These are phyloP conservation scores for Apocynum venetum DNA, from an alignment of 257 asterid species.

Conservation along the genomic window DNA sequence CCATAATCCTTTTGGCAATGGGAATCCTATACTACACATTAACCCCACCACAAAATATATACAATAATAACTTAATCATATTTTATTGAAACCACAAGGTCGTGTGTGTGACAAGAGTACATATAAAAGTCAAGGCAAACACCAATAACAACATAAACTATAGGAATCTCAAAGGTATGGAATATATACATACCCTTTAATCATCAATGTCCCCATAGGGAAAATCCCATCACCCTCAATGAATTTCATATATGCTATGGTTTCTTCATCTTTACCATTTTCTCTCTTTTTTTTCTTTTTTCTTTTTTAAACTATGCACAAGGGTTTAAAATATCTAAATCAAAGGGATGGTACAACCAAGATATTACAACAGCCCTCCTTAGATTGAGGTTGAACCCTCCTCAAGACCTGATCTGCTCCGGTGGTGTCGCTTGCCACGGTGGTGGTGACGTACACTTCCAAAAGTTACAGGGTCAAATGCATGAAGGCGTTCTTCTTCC, in stretches of 20 bases:
- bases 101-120: conserved; percentile 9
- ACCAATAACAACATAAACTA: conserved; percentile 16
- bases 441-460: conserved; percentile 53
- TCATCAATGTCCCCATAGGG: conserved; percentile 16
- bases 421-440: conserved; percentile 49
- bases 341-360: not conserved
- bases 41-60: conserved; percentile 11
- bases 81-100: conserved; percentile 22
- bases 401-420: conserved; percentile 21
- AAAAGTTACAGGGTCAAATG: conserved; percentile 57
- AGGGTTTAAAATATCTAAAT: conserved; percentile 11
- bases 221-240: conserved; percentile 21
- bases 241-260: conserved; percentile 16
- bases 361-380: not conserved
- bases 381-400: conserved; percentile 34
- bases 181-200: conserved; percentile 33
- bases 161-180: conserved; percentile 21
- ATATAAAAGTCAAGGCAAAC: conserved; percentile 23
- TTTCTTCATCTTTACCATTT: conserved; percentile 10
- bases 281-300: not conserved
- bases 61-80: not conserved
- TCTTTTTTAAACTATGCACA: conserved; percentile 37
- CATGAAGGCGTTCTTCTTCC: conserved; percentile 58
- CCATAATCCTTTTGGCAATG: conserved; percentile 3
- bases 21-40: conserved; percentile 12